These are phyloP conservation scores for Pythium periplocum DNA, from an alignment of 352 stramenopile species.

Conservation along the genomic window DNA sequence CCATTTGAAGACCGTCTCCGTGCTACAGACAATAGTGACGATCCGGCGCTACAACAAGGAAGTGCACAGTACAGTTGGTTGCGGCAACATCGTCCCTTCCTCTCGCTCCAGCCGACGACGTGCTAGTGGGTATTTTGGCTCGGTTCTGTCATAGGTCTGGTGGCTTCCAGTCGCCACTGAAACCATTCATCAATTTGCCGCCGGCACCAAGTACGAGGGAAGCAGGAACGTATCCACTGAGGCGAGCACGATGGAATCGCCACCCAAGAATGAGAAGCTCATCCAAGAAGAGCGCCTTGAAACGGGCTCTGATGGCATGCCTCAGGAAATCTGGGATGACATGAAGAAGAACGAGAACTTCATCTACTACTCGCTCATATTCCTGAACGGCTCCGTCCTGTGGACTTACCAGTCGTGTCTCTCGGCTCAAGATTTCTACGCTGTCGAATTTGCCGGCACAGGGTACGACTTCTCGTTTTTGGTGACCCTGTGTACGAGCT, in stretches of 20 bases:
- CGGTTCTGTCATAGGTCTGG: too few relatives aligned
- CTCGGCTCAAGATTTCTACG: slow-evolving; percentile 63
- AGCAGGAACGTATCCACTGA: too few relatives aligned
- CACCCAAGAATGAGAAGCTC: background rate
- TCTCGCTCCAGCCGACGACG: too few relatives aligned
- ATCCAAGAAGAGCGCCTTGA: background rate
- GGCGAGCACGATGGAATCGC: background rate
- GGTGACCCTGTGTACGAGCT: slow-evolving; percentile 49
- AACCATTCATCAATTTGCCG: too few relatives aligned
- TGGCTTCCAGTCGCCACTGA: too few relatives aligned
- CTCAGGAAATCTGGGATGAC: slow-evolving; percentile 54
- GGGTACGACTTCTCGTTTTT: slow-evolving; percentile 59
- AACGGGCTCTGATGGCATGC: slow-evolving; percentile 16
- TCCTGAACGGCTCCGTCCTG: slow-evolving; percentile 62
- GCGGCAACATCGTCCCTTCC: too few relatives aligned
- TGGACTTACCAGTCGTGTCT: slow-evolving; percentile 77
- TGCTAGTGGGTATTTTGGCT: too few relatives aligned
- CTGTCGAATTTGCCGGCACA: slow-evolving; percentile 34
- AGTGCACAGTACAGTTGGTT: too few relatives aligned
- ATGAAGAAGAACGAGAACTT: slow-evolving; percentile 39
- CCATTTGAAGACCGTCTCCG: too few relatives aligned
- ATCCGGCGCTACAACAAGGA: too few relatives aligned
- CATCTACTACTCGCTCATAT: slow-evolving; percentile 66
- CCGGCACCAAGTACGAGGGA: too few relatives aligned
- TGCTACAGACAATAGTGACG: too few relatives aligned